Evolutionary conservation across 371 early-diverging fungal genomes (phyloP).

Genomic region (Mortierella sp.): DNA sequence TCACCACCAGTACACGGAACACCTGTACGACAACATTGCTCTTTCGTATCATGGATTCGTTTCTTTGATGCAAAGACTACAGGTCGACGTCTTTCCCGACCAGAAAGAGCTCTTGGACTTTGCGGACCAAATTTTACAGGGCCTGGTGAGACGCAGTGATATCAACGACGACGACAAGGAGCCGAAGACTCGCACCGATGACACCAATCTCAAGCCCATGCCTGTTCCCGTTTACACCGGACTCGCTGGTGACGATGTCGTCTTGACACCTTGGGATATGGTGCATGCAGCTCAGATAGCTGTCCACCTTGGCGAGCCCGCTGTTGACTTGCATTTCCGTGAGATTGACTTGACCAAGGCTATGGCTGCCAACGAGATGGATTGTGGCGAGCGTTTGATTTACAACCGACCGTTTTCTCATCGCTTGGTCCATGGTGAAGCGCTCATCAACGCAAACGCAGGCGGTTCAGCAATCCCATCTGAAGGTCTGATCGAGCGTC

Average conservation of each 20-base stretch:
- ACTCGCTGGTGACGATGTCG: background rate
- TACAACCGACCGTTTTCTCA: background rate
- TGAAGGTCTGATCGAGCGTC: background rate
- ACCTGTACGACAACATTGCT: too few relatives aligned
- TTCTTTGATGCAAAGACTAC: too few relatives aligned
- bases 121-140: background rate
- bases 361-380: background rate
- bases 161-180: background rate
- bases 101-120: background rate
- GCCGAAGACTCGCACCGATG: background rate
- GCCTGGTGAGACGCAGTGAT: background rate
- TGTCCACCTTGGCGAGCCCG: background rate
- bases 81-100: background rate
- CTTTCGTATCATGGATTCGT: background rate
- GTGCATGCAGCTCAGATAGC: constrained; percentile 2
- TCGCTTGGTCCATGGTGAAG: background rate
- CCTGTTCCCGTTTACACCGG: background rate
- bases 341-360: background rate
- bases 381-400: background rate
- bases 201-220: background rate
- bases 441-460: background rate
- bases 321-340: background rate
- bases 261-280: constrained; percentile 7
- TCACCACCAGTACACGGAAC: too few relatives aligned
- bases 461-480: background rate